Evolutionary conservation across 2,329 filamentous ascomycete species (phyloP).

Genomic region (Penicillium sp.): DNA sequence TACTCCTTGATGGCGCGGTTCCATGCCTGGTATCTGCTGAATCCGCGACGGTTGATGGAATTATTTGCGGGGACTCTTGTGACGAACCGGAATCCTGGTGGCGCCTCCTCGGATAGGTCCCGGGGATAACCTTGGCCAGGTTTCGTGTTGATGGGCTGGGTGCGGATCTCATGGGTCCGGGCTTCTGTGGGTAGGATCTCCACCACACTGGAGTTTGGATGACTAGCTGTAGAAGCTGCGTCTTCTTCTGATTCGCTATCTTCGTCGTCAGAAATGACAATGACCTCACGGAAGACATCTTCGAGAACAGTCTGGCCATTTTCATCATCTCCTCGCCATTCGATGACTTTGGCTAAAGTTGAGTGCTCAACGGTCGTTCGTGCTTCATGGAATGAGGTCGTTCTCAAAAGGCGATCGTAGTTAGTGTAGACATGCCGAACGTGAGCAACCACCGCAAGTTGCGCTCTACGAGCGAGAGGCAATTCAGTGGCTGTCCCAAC

Average conservation of each 20-base stretch:
- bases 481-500: slow-evolving; percentile 60
- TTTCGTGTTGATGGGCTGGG: slow-evolving; percentile 30
- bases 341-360: slow-evolving; percentile 58
- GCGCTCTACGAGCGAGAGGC: slow-evolving; percentile 58
- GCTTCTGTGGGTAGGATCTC: slow-evolving; percentile 46
- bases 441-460: slow-evolving; percentile 63
- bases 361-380: slow-evolving; percentile 57
- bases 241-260: slow-evolving; percentile 50
- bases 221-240: slow-evolving; percentile 22
- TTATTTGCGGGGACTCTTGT: slow-evolving; percentile 33
- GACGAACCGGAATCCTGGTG: slow-evolving; percentile 41
- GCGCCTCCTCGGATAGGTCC: slow-evolving; percentile 38
- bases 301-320: slow-evolving; percentile 56
- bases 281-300: slow-evolving; percentile 65
- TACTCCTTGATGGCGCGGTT: slow-evolving; percentile 47
- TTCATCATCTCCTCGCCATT: slow-evolving; percentile 65
- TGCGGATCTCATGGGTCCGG: slow-evolving; percentile 37
- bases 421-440: slow-evolving; percentile 65
- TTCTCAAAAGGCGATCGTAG: slow-evolving; percentile 61
- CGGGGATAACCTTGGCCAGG: slow-evolving; percentile 20
- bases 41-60: slow-evolving; percentile 46
- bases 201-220: slow-evolving; percentile 45
- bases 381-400: slow-evolving; percentile 56
- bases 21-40: slow-evolving; percentile 51
- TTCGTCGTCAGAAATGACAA: slow-evolving; percentile 65